Evolutionary conservation across 2,329 filamentous ascomycete genomes (phyloP).

Genomic region (Pseudopithomyces maydicus): DNA sequence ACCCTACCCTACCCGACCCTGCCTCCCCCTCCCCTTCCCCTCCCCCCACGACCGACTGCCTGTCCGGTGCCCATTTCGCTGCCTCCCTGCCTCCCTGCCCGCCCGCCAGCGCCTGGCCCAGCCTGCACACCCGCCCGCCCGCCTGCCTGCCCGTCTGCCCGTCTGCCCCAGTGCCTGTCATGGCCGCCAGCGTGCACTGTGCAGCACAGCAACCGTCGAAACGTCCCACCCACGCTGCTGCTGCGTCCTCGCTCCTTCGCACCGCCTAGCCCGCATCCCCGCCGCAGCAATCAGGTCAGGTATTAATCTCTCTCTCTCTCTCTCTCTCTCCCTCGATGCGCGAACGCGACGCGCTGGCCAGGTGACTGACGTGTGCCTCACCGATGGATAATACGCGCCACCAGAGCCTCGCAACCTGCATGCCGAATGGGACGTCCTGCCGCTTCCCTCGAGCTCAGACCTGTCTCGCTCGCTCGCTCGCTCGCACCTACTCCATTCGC

Average conservation of each 20-base stretch:
- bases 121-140: background rate
- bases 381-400: conserved; percentile 2
- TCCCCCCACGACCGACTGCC: too few relatives aligned
- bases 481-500: background rate
- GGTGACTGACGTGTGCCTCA: background rate
- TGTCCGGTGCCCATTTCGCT: too few relatives aligned
- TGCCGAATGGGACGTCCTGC: background rate
- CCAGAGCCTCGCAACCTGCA: background rate
- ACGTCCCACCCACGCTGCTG: too few relatives aligned
- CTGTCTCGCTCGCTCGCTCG: background rate
- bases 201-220: background rate
- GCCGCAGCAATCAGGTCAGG: too few relatives aligned
- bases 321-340: background rate
- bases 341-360: background rate
- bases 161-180: background rate
- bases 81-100: too few relatives aligned
- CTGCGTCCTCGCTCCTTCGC: background rate
- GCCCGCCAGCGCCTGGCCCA: too few relatives aligned
- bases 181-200: background rate
- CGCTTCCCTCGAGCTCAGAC: background rate
- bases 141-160: background rate
- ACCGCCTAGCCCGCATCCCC: background rate
- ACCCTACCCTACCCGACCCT: too few relatives aligned
- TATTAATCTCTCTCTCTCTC: too few relatives aligned
- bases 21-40: too few relatives aligned